Evolutionary conservation across 1,139 yeast genomes (phyloP).

Genomic region (Zygosaccharomyces sapae): DNA sequence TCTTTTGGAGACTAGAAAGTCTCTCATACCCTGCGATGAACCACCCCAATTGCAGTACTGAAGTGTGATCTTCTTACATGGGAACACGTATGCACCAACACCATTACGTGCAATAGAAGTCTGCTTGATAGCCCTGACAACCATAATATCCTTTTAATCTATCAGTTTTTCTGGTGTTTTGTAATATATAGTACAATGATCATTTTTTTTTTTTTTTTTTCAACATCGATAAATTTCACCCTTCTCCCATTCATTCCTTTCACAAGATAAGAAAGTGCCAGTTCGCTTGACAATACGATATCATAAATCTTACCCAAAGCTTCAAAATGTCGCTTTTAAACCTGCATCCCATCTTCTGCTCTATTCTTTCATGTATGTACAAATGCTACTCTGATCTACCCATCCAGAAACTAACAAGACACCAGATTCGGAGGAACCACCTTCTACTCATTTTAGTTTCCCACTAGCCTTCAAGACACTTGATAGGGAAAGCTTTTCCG

Average conservation of each 20-base stretch:
- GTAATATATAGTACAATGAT: background rate
- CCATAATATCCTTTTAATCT: slow-evolving; percentile 31
- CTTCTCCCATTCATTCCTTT: background rate
- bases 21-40: slow-evolving; percentile 73
- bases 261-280: background rate
- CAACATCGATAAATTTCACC: background rate
- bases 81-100: slow-evolving; percentile 62
- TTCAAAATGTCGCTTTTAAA: slow-evolving; percentile 19
- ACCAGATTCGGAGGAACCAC: slow-evolving; percentile 74
- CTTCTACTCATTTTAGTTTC: slow-evolving; percentile 84
- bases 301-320: background rate
- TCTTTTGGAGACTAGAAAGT: slow-evolving; percentile 54
- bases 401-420: slow-evolving; percentile 9
- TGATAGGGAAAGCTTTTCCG: slow-evolving; percentile 72
- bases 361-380: slow-evolving; percentile 33
- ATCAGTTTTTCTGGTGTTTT: too few species aligned
- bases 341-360: slow-evolving; percentile 32
- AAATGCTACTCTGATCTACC: background rate
- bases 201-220: background rate
- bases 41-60: slow-evolving; percentile 96
- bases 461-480: slow-evolving; percentile 75
- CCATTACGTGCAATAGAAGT: slow-evolving; percentile 69
- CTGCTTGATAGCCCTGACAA: slow-evolving; percentile 47
- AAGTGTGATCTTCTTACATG: slow-evolving; percentile 64
- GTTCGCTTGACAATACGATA: background rate